Evolutionary conservation across 2,329 filamentous ascomycete genomes (phyloP).

Genomic region (Teratosphaeria epicoccoides): DNA sequence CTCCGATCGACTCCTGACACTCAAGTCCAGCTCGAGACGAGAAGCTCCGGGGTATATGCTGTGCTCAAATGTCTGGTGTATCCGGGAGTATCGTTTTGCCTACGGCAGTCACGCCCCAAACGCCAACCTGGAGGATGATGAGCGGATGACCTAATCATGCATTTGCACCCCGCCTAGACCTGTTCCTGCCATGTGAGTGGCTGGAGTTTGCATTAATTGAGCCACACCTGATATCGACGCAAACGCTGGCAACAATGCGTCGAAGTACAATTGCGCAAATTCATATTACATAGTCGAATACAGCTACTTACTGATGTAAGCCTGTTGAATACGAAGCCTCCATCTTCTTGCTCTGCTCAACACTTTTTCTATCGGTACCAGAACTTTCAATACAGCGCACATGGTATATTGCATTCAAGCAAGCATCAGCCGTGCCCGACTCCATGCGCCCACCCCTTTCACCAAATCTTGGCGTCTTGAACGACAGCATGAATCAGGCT

Average conservation of each 20-base stretch:
- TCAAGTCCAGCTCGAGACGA: not conserved
- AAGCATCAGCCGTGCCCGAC: not conserved
- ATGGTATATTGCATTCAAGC: not conserved
- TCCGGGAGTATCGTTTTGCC: too few relatives aligned
- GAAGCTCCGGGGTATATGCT: not conserved
- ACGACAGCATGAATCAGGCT: not conserved
- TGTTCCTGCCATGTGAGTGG: constrained; percentile 1
- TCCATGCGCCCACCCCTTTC: not conserved
- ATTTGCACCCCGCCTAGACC: not conserved
- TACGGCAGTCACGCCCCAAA: not conserved
- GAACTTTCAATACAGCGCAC: not conserved
- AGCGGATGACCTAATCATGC: not conserved
- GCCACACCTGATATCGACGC: too few relatives aligned
- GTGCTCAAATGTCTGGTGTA: too few relatives aligned
- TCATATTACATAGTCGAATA: not conserved
- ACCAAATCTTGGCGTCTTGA: not conserved
- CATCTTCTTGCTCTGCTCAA: not conserved
- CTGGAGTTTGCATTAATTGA: not conserved
- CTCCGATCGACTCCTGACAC: not conserved
- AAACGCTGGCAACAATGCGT: too few relatives aligned
- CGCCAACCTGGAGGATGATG: not conserved
- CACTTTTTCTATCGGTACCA: not conserved
- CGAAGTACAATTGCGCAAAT: not conserved
- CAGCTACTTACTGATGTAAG: not conserved
- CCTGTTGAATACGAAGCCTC: not conserved